Evolutionary conservation across 768 basidiomycete species (phyloP).

Genomic region (Suillus cothurnatus): DNA sequence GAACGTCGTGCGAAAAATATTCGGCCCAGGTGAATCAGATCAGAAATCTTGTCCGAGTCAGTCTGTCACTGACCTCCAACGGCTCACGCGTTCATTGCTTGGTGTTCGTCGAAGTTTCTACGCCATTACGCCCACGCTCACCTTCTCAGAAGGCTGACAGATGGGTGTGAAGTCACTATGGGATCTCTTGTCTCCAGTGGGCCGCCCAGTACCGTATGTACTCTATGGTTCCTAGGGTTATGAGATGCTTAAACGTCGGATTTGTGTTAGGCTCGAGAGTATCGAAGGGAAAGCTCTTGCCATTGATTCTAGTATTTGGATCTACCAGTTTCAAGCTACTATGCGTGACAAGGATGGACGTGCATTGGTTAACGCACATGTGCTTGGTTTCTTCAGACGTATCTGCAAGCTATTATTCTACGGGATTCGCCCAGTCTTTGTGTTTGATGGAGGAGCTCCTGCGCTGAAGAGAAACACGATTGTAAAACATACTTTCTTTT

Average conservation of each 20-base stretch:
- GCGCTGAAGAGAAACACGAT: slow-evolving; percentile 86
- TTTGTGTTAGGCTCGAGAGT: slow-evolving; percentile 75
- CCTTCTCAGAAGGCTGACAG: neutral
- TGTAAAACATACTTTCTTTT: slow-evolving; percentile 44
- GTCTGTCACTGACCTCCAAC: neutral
- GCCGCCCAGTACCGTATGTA: slow-evolving; percentile 86
- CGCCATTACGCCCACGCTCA: neutral
- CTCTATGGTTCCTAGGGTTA: neutral
- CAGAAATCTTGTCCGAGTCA: neutral
- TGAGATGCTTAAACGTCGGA: slow-evolving; percentile 1
- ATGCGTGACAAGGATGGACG: slow-evolving; percentile 98
- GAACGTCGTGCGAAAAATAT: neutral
- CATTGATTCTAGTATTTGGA: slow-evolving; percentile 99
- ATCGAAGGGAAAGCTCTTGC: slow-evolving; percentile 95
- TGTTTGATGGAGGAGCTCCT: slow-evolving; percentile 98
- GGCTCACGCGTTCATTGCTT: neutral
- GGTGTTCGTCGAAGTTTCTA: neutral
- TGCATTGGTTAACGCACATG: slow-evolving; percentile 88
- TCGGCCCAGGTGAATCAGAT: neutral
- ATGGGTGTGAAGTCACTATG: slow-evolving; percentile 99
- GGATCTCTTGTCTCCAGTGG: slow-evolving; percentile 90
- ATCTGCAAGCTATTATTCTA: slow-evolving; percentile 96
- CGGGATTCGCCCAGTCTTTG: slow-evolving; percentile 97
- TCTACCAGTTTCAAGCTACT: slow-evolving; percentile 99
- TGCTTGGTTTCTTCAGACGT: slow-evolving; percentile 86